Evolutionary conservation across 1,284 basidiomycete genomes (phyloP), one percentile per base, ranked within the genome.

Genomic region (Sparassis latifolia): DNA sequence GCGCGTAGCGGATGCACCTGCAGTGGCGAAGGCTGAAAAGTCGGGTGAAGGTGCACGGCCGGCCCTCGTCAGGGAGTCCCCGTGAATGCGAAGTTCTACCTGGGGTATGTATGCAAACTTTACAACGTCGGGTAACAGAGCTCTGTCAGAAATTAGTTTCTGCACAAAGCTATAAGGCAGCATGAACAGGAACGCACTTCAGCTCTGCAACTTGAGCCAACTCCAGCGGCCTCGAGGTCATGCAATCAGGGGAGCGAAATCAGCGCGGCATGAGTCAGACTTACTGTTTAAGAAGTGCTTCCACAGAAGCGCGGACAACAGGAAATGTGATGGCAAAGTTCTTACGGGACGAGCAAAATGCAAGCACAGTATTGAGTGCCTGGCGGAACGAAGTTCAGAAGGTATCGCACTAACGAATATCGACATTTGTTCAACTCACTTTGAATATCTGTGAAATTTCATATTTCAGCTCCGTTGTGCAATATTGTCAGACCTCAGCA

Each of bases 311-410:
- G 44, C 86, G 79, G 37, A 95, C 77, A 5, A 83, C 78, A 3
- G 84, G 75, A 62, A 92, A 94, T 0, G 90, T 92, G 2, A 82
- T 85, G 2, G 89, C 86, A 47, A 96, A 70, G 56, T 91, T 84
- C 59, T 91, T 91, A 58, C 89, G 77, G 0, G 89, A 86, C 2
- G 89, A 88, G 50, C 91, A 80, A 61, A 96, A 96, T 0, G 89
- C 91, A 48, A 94, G 80, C 2, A 96, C 90, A 3, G 92, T 93
- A 59, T 94, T 95, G 52, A 96, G 71, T 12, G 92, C 90, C 86
- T 93, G 44, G 42, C 7, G 31, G 29, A 29, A n/a, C 20, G 20
- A 20, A 20, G 44, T 44, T 38, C 9, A 1, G 35, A 43, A 29
- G 12, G n/a, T 41, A 33, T 44, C 12, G 38, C 20, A 37, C 28